phyloP scores from a whole-genome alignment of 345 rosid species.

The Eucalyptus dawsonii region DNA sequence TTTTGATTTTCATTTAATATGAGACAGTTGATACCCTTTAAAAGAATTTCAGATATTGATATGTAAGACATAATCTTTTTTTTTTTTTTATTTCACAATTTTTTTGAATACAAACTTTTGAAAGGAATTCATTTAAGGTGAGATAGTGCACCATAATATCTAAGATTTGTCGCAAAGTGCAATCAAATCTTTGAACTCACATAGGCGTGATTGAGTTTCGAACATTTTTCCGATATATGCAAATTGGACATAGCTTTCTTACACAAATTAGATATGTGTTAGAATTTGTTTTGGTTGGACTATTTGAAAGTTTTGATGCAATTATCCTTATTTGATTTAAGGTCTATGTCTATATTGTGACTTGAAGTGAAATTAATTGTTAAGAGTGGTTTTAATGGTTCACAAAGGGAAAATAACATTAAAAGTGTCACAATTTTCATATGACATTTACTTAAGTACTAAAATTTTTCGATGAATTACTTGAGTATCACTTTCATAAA shows the following conservation, averaged over 20 bases:
- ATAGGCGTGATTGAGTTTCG: background rate
- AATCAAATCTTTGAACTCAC: background rate
- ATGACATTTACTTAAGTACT: accelerated
- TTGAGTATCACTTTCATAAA: background rate
- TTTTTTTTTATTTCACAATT: background rate
- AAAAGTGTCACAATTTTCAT: background rate
- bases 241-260: background rate
- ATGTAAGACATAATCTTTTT: background rate
- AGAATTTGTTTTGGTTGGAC: background rate
- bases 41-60: background rate
- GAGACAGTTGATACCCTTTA: background rate
- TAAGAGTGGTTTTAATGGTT: background rate
- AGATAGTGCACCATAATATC: background rate
- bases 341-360: background rate
- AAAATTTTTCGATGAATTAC: background rate
- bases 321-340: background rate
- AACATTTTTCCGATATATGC: background rate
- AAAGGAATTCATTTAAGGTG: background rate
- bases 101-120: background rate
- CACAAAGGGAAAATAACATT: background rate
- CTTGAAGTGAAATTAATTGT: background rate
- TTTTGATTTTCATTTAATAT: background rate
- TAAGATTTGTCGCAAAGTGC: background rate
- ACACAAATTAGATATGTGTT: background rate
- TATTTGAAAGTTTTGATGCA: background rate